phyloP scores from a whole-genome alignment of 305 asterid genomes.

The Striga hermonthica region DNA sequence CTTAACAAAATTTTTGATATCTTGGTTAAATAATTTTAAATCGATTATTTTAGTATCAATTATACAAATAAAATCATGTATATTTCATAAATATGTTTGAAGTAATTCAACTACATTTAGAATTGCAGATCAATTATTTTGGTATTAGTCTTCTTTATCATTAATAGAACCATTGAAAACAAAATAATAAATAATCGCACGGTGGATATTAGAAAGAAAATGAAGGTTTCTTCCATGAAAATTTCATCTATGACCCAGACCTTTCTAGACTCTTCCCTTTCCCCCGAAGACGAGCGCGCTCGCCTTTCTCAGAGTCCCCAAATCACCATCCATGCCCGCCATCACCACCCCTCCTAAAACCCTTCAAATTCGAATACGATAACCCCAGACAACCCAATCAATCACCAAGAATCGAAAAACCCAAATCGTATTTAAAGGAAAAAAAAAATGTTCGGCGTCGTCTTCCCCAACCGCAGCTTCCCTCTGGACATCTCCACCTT shows the following conservation, averaged over 20 bases:
- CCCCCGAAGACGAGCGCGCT: background rate
- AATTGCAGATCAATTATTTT: too few species aligned
- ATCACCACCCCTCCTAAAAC: background rate
- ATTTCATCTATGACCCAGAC: background rate
- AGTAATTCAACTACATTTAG: too few species aligned
- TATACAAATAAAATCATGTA: too few species aligned
- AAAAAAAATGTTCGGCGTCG: constrained; percentile 72
- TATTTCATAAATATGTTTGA: too few species aligned
- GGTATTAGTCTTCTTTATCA: too few species aligned
- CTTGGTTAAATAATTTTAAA: too few species aligned
- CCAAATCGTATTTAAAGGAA: background rate
- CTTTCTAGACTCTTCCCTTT: background rate
- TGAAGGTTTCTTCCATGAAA: too few species aligned
- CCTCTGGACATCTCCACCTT: constrained; percentile 91
- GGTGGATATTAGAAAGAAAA: too few species aligned
- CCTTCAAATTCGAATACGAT: background rate
- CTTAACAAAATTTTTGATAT: too few species aligned
- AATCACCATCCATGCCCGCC: background rate
- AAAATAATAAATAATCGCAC: too few species aligned
- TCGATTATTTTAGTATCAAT: too few species aligned
- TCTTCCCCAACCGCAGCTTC: constrained; percentile 87
- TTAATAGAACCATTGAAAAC: too few species aligned
- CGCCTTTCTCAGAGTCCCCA: background rate
- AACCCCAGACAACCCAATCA: background rate
- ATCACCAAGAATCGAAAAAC: background rate